Evolutionary conservation across 306 rosid species (phyloP), one percentile per base, ranked within the genome.

Genomic region (Oemleria cerasiformis): DNA sequence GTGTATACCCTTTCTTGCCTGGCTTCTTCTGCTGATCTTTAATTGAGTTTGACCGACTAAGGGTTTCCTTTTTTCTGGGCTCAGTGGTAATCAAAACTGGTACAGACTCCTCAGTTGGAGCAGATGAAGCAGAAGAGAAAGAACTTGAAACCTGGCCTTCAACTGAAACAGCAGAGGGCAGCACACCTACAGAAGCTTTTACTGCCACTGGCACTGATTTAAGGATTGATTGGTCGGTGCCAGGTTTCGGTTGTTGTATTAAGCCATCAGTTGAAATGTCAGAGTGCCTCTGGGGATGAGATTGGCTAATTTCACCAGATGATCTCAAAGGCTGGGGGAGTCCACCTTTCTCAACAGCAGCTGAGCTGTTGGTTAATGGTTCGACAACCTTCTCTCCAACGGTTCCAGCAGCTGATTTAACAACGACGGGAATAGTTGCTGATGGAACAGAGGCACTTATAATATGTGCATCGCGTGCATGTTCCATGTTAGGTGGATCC

Each of bases 1-100:
- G 87, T 19, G 76, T n/a, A 65, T 14, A 39, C 45, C 83, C 96
- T 83, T 84, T 82, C 82, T 78, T 87, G 72, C 72, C 82, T 30
- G 78, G 21, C 70, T 86, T 83, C 71, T 82, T 92, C 73, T 82
- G 87, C 74, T 84, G 81, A 73, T 95, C 96, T 75, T 83, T 85
- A 54, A 83, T 69, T 64, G 90, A 84, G 84, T 85, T 85, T 11
- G 96, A 85, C 74, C 80, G 82, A 16, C 79, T 77, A 71, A 88
- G 77, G 38, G 81, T 75, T 76, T 91, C 96, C 69, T 73, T 77
- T 60, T 47, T 72, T 60, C 80, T 85, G 51, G 79, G 77, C 73
- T 91, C 92, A 78, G 71, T 75, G 73, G 53, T 68, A 41, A 75
- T 54, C 64, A 71, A 75, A 82, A 59, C 80, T 21, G 80, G 63